Evolutionary conservation across 768 basidiomycete species (phyloP), one percentile per base, ranked within the genome.

Genomic region (Psilocybe sp.): DNA sequence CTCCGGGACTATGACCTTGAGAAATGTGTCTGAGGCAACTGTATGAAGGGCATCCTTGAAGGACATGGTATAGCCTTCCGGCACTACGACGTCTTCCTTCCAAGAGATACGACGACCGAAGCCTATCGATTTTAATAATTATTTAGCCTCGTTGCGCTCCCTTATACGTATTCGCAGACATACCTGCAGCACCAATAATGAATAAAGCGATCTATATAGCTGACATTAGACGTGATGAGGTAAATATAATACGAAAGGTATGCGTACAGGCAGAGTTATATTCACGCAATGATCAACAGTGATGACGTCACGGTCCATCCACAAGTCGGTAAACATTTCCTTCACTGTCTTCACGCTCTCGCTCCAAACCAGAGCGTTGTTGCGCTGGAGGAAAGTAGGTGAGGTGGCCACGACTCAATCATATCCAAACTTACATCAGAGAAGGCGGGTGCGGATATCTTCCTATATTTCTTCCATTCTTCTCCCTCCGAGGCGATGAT

Each of bases 401-500:
- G 39, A 39, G 7, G 19, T n/a, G 19, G 8, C 13, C 23, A n/a
- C 2, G 38, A 2, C n/a, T 16, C 23, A 37, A 32, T 34, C 19
- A 39, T 39, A 32, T 36, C 12, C 52, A 40, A 53, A 55, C 65
- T 39, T 47, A 82, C 82, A 61, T 84, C 82, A 5, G 80, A 80
- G 60, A 86, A 87, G 0, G 82, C 77, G n/a, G 84, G 82, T 1
- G 80, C 81, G 14, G 77, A 68, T 37, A 87, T 76, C 60, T 80
- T 82, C 40, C 84, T 66, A 53, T 82, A 83, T 28, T 76, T 75
- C 62, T 84, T 84, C 84, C 84, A 87, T 51, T 80, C 72, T 3
- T 80, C 77, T 16, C 78, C 80, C 56, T 87, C 85, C 0, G 81
- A 79, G 2, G 73, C 76, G n/a, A 87, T 75, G 39, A 87, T 80